Percentiles rank a stretch among this genome's conserved stretches.
Evolutionary conservation across 192 early-diverging fungal genomes (phyloP).

Genomic region (Coemansia sp.): DNA sequence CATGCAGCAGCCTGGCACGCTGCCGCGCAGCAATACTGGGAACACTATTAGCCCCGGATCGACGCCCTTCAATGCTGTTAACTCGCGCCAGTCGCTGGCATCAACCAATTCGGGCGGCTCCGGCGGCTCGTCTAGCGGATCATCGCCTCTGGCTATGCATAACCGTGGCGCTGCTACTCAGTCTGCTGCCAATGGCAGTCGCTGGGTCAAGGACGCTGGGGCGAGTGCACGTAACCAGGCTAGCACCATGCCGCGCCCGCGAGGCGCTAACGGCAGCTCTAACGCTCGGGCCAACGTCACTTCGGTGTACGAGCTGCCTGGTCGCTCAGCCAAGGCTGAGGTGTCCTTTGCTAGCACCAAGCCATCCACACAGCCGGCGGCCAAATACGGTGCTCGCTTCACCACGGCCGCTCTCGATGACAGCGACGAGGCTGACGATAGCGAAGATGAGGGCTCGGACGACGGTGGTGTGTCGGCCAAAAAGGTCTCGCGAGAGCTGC

Average conservation of each 20-base stretch:
- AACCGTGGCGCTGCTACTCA: constrained; percentile 25
- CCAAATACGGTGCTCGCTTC: constrained; percentile 12
- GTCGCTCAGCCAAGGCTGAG: constrained; percentile 25
- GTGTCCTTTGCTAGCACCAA: neutral
- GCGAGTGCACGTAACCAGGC: constrained; percentile 42
- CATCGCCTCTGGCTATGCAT: constrained; percentile 42
- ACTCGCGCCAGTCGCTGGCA: constrained; percentile 50
- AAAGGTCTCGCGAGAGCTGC: constrained; percentile 40
- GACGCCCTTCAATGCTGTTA: constrained; percentile 21
- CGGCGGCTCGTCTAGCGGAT: constrained; percentile 39
- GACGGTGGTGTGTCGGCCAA: neutral
- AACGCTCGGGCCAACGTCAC: constrained; percentile 35
- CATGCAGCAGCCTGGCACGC: neutral
- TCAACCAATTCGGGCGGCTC: constrained; percentile 47
- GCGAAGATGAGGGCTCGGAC: constrained; percentile 20
- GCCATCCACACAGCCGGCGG: neutral
- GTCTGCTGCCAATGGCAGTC: constrained; percentile 13
- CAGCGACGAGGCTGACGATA: constrained; percentile 23
- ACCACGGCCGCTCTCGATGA: neutral
- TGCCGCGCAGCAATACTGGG: constrained; percentile 16
- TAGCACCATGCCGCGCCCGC: constrained; percentile 51
- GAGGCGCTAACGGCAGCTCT: constrained; percentile 20
- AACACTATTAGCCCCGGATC: constrained; percentile 21
- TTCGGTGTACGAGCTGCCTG: constrained; percentile 50
- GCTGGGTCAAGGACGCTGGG: constrained; percentile 52